These are phyloP conservation scores for Sclerotinia minor DNA, from an alignment of 2,329 filamentous ascomycete species.

Conservation along the genomic window DNA sequence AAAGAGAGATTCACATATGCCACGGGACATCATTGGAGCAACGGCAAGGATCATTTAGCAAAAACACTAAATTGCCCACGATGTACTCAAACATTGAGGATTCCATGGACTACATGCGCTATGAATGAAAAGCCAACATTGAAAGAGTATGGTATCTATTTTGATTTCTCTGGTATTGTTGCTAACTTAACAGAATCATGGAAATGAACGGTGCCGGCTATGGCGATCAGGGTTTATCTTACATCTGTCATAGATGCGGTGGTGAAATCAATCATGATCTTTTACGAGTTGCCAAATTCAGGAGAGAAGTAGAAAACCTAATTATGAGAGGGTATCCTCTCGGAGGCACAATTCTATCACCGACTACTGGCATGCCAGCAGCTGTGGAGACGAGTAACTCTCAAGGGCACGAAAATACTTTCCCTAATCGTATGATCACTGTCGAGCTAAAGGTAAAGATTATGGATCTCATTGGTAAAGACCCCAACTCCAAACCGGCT, in stretches of 20 bases:
- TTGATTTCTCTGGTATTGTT: conserved; percentile 5
- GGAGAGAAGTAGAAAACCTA: conserved; percentile 54
- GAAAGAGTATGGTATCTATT: conserved; percentile 34
- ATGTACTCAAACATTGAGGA: conserved; percentile 48
- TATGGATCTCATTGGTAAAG: conserved; percentile 44
- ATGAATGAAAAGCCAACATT: conserved; percentile 43
- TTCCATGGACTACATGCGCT: conserved; percentile 62
- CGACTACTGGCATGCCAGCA: conserved; percentile 52
- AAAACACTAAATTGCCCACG: conserved; percentile 57
- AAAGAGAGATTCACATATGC: conserved; percentile 49
- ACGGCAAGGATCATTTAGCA: conserved; percentile 50
- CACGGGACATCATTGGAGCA: conserved; percentile 60
- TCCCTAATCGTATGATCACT: conserved; percentile 60
- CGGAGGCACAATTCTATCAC: conserved; percentile 65
- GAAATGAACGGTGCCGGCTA: conserved; percentile 55
- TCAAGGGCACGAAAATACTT: conserved; percentile 44
- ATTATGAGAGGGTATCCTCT: conserved; percentile 54
- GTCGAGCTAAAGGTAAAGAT: conserved; percentile 48
- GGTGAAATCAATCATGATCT: conserved; percentile 55
- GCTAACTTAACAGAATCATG: conserved; percentile 29
- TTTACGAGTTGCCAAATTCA: conserved; percentile 63
- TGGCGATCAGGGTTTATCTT: conserved; percentile 57
- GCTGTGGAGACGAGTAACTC: conserved; percentile 33
- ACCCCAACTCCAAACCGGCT: conserved; percentile 39
- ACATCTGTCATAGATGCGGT: conserved; percentile 54